phyloP scores from a whole-genome alignment of 2,329 filamentous ascomycete genomes.

The Botrytis squamosa region DNA sequence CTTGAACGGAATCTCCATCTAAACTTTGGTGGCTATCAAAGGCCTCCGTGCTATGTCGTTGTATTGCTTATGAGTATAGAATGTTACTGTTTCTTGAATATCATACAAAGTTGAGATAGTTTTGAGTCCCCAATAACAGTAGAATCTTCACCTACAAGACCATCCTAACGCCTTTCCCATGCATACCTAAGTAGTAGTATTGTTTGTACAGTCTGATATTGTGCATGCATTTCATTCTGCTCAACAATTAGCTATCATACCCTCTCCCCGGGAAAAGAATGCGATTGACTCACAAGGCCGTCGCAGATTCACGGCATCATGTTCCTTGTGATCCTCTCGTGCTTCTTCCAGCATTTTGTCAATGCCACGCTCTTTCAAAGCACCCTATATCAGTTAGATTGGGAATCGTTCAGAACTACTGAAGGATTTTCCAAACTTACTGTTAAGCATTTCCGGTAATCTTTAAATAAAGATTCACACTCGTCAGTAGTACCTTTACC shows the following conservation, averaged over 20 bases:
- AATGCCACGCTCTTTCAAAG: constrained; percentile 84
- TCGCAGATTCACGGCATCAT: constrained; percentile 68
- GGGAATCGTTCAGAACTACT: constrained; percentile 3
- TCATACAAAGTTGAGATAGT: not conserved
- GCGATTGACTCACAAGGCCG: constrained; percentile 41
- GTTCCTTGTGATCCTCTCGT: constrained; percentile 83
- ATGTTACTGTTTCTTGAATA: not conserved
- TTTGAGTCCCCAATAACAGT: not conserved
- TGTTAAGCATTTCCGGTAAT: constrained; percentile 83
- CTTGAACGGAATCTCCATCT: not conserved
- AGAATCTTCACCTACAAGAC: not conserved
- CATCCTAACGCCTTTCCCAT: constrained; percentile 25
- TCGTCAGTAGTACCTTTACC: constrained; percentile 80
- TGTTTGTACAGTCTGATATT: constrained; percentile 4
- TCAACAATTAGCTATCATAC: not conserved
- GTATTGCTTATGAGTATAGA: not conserved
- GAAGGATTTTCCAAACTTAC: constrained; percentile 48
- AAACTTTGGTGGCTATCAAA: not conserved
- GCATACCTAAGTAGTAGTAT: not conserved
- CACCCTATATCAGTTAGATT: constrained; percentile 56
- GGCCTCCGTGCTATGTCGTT: not conserved
- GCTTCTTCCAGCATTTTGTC: constrained; percentile 92
- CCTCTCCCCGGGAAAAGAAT: not conserved
- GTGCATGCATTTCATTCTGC: not conserved
- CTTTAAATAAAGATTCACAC: constrained; percentile 79